phyloP scores from a whole-genome alignment of 106 monocot species.

The Allium sativum region DNA sequence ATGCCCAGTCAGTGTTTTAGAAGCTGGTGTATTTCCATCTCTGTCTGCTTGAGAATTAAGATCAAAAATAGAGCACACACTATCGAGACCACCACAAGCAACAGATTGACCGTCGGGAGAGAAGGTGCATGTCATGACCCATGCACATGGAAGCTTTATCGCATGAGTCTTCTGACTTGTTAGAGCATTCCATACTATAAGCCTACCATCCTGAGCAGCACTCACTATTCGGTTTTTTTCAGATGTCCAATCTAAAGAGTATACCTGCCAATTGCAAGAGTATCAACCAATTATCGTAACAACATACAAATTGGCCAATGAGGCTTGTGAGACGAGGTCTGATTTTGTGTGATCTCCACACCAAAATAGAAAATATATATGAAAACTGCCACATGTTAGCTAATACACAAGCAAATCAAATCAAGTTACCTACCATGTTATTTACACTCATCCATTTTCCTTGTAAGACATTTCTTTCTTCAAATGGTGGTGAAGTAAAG shows the following conservation, averaged over 20 bases:
- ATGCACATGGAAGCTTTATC: conserved; percentile 82
- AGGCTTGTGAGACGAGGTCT: no score
- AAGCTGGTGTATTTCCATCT: conserved; percentile 79
- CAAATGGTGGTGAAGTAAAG: no score
- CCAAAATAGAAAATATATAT: no score
- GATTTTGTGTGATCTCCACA: no score
- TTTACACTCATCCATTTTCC: no score
- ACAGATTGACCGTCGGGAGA: conserved; percentile 85
- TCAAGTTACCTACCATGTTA: no score
- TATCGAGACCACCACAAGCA: conserved; percentile 93
- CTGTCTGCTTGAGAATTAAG: conserved; percentile 68
- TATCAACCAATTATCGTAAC: no score
- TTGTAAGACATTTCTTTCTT: no score
- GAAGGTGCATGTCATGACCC: conserved; percentile 93
- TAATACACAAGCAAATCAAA: no score
- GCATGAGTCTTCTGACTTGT: conserved; percentile 98
- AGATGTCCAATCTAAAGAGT: conserved; percentile 85
- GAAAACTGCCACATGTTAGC: no score
- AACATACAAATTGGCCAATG: no score
- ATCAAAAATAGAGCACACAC: conserved; percentile 87
- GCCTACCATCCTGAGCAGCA: conserved; percentile 85
- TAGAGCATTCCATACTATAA: conserved; percentile 98
- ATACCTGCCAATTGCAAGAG: conserved; percentile 39
- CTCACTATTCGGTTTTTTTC: conserved; percentile 95
- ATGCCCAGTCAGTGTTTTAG: conserved; percentile 77